These are phyloP conservation scores for Allantophomopsis cytisporea DNA, from an alignment of 2,329 filamentous ascomycete species.

Conservation along the genomic window DNA sequence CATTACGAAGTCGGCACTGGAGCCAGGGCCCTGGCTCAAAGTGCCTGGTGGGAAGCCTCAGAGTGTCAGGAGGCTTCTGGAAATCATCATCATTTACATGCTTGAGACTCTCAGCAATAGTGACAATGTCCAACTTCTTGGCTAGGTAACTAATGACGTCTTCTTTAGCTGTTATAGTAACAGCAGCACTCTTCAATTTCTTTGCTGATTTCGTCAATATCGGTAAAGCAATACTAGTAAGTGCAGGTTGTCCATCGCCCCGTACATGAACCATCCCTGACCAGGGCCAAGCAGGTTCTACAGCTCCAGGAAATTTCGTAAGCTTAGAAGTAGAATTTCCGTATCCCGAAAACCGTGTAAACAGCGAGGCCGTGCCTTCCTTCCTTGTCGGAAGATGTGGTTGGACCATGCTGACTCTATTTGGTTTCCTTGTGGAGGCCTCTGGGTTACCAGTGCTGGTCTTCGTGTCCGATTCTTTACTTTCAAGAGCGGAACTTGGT, in stretches of 20 bases:
- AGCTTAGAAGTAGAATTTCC: conserved; percentile 9
- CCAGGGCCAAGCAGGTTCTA: conserved; percentile 59
- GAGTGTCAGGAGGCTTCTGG: conserved; percentile 29
- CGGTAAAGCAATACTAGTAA: not conserved
- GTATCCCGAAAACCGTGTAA: conserved; percentile 18
- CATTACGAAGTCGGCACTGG: conserved; percentile 30
- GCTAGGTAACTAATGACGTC: conserved; percentile 12
- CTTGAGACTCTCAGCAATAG: conserved; percentile 2
- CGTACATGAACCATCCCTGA: conserved; percentile 51
- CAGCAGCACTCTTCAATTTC: conserved; percentile 16
- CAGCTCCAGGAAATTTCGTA: conserved; percentile 50
- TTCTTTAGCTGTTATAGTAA: conserved; percentile 10
- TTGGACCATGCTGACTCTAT: no score
- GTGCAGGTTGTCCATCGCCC: conserved; percentile 17
- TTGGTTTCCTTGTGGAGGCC: no score
- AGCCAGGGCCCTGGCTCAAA: conserved; percentile 44
- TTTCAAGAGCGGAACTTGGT: conserved; percentile 1
- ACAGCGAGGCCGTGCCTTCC: conserved; percentile 4
- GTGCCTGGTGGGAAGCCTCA: conserved; percentile 39
- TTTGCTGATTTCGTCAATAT: conserved; percentile 2
- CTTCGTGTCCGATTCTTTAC: no score
- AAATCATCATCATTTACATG: conserved; percentile 15
- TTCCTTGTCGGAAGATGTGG: no score
- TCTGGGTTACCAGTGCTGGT: no score
- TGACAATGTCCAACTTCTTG: conserved; percentile 1